Evolutionary conservation across 345 rosid species (phyloP).

Genomic region (Acer saccharum): DNA sequence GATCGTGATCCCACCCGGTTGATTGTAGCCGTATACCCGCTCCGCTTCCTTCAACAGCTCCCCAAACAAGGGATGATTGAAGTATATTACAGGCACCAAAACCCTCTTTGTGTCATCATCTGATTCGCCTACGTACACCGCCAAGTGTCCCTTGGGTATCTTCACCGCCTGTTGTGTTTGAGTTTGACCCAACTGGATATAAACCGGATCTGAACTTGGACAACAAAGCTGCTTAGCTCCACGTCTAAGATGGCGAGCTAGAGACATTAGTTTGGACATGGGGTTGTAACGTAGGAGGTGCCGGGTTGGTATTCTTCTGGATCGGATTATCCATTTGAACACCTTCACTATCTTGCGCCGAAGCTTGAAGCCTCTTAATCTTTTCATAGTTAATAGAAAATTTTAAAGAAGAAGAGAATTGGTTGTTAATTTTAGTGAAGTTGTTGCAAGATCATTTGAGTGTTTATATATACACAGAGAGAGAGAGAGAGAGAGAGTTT

Average conservation of each 20-base stretch:
- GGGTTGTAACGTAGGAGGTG: constrained; percentile 23
- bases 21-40: constrained; percentile 71
- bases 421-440: neutral
- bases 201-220: constrained; percentile 32
- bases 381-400: constrained; percentile 32
- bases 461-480: neutral
- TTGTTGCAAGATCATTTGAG: neutral
- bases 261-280: constrained; percentile 37
- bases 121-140: constrained; percentile 71
- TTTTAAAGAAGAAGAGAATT: neutral
- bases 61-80: constrained; percentile 84
- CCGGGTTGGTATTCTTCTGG: constrained; percentile 31
- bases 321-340: constrained; percentile 45
- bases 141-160: constrained; percentile 78
- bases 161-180: constrained; percentile 22
- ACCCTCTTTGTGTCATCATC: constrained; percentile 49
- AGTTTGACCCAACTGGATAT: constrained; percentile 44
- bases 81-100: constrained; percentile 73
- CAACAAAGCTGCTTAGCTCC: constrained; percentile 40
- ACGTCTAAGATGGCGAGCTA: constrained; percentile 39
- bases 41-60: constrained; percentile 74
- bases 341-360: constrained; percentile 46
- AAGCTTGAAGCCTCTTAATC: constrained; percentile 55
- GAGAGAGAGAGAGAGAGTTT: neutral
- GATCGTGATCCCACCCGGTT: constrained; percentile 73